Percentiles rank a stretch among this genome's conserved stretches.
These are phyloP conservation scores for Mayamaea pseudoterrestris DNA, from an alignment of 108 stramenopile genomes.

Conservation along the genomic window DNA sequence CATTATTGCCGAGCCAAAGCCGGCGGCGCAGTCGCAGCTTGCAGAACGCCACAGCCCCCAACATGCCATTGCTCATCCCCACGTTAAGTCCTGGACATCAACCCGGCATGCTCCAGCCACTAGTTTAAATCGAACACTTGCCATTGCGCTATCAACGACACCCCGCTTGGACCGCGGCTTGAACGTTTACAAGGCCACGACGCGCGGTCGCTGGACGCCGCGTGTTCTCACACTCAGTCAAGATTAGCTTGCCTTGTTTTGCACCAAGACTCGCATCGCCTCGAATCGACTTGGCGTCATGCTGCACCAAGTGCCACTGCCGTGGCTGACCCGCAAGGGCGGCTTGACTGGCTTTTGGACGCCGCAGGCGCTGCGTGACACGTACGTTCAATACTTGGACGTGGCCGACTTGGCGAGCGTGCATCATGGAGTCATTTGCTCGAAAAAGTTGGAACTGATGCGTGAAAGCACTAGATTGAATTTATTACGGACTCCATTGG, in stretches of 20 bases:
- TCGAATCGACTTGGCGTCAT: not conserved
- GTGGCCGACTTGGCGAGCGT: constrained; percentile 46
- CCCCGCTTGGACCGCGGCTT: constrained; percentile 22
- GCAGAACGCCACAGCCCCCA: too few species aligned
- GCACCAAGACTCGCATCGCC: constrained; percentile 29
- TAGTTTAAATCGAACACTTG: too few species aligned
- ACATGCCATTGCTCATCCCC: too few species aligned
- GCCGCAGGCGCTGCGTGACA: constrained; percentile 5
- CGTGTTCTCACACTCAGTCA: constrained; percentile 48
- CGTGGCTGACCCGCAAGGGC: constrained; percentile 10
- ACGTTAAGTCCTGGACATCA: too few species aligned
- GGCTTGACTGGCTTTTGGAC: constrained; percentile 8
- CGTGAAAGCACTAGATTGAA: constrained; percentile 5
- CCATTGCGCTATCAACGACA: too few species aligned
- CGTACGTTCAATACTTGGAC: constrained; percentile 45
- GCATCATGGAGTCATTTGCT: constrained; percentile 42
- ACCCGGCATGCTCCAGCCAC: too few species aligned
- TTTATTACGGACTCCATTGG: too few species aligned
- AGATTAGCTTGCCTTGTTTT: constrained; percentile 53
- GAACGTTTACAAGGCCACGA: constrained; percentile 25
- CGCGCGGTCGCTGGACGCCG: constrained; percentile 18
- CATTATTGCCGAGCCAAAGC: too few species aligned
- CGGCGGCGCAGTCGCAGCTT: too few species aligned
- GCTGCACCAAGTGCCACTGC: constrained; percentile 3
- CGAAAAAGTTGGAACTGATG: constrained; percentile 39